Base-by-base conservation (phyloP, 129 eudicot species). In the Flaveria brownii region DNA sequence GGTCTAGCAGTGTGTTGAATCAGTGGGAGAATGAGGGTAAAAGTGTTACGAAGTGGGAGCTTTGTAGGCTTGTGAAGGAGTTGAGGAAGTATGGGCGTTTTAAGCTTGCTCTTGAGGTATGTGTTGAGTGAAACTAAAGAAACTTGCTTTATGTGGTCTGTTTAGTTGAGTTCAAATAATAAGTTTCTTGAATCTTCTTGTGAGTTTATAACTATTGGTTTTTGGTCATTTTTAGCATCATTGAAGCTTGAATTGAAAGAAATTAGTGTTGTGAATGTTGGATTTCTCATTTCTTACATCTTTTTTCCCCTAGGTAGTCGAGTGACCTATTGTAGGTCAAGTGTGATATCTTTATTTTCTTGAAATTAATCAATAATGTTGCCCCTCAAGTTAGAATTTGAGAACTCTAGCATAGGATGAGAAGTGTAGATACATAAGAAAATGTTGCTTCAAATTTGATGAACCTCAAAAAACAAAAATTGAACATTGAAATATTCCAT, bases 71-170 rank as follows among this genome's bases (percentile, higher is more conserved):
- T 80, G 87, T 85, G 43, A 88, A 86, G 77, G 96, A 91, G 81
- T 86, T 91, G 78, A 85, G 97, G 80, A 88, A 85, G 70, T 89
- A 81, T 65, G 84, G 79, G 28, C 85, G 90, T 2, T 83, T 2
- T 78, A 85, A 80, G 39, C 80, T 54, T 78, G 96, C 97, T 75
- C 87, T 91, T 84, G 90, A 91, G 97, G 97, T 91, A 83, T 39
- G 17, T 68, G 17, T 36, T 3, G 33, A 5, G 11, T 66, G 45
- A 26, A 62, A 26, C 14, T 1, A 42, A 17, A 68, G 39, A 5
- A 69, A 46, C 14, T 45, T 45, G 22, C 36, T 66, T 15, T 7
- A 39, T 54, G 20, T 54, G 51, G 50, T 52, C 10, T 72, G 15
- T 72, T 5, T n/a, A n/a, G n/a, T n/a, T n/a, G n/a, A 28, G 4